Percentiles rank a stretch among this genome's conserved stretches.
phyloP scores from a whole-genome alignment of 1,284 basidiomycete genomes.

The Singerocomus rubriflavus region DNA sequence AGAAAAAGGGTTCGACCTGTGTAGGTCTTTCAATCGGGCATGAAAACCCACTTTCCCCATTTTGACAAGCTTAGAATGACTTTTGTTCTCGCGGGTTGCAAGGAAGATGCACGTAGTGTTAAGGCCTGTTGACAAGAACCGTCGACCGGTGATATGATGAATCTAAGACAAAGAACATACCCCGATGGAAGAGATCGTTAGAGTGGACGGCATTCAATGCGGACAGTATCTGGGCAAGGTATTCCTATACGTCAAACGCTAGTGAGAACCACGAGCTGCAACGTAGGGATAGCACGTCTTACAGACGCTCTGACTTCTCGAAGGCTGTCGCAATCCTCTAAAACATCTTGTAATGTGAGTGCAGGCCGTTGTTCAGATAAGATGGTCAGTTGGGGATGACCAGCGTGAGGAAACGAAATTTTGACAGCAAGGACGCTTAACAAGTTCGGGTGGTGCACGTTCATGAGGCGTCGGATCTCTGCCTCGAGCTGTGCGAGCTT shows the following conservation, averaged over 20 bases:
- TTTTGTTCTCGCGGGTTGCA: constrained; percentile 44
- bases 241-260: constrained; percentile 47
- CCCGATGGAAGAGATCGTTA: constrained; percentile 61
- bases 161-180: constrained; percentile 29
- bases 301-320: constrained; percentile 67
- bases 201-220: constrained; percentile 65
- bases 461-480: constrained; percentile 59
- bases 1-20: constrained; percentile 70
- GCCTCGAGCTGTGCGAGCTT: constrained; percentile 65
- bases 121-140: constrained; percentile 42
- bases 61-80: constrained; percentile 60
- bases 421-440: constrained; percentile 63
- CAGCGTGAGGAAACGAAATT: constrained; percentile 47
- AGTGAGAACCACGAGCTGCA: not conserved
- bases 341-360: constrained; percentile 61
- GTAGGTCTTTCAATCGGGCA: constrained; percentile 63
- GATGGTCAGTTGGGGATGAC: constrained; percentile 54
- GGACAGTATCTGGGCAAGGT: constrained; percentile 64
- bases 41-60: constrained; percentile 62
- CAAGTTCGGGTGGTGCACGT: constrained; percentile 59
- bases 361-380: constrained; percentile 64
- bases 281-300: constrained; percentile 17
- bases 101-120: constrained; percentile 57
- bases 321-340: constrained; percentile 64
- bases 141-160: not conserved